Conservation (phyloP, 2,329 filamentous ascomycete genomes). For the Botryosphaeria dothidea region DNA sequence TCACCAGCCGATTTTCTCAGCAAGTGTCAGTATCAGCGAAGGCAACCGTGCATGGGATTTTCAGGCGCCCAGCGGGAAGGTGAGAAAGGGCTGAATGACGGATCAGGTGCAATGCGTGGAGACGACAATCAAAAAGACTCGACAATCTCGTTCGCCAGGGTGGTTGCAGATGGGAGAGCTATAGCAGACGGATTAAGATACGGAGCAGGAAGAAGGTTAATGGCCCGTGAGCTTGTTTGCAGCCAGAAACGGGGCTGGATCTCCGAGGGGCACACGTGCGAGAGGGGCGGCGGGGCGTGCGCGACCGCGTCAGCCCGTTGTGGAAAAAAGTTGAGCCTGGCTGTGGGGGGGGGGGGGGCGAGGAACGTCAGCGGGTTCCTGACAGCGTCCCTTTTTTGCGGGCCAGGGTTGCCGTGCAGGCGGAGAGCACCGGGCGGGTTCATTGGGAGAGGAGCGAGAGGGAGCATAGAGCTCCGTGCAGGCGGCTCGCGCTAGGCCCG, state of each 20-base stretch:
- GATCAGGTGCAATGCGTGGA: not conserved
- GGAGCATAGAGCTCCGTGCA: not conserved
- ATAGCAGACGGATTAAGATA: not conserved
- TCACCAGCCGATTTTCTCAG: too few species aligned
- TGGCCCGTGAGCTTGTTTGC: not conserved
- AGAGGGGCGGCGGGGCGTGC: not conserved
- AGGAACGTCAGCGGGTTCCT: not conserved
- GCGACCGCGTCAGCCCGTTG: not conserved
- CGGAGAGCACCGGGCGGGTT: not conserved
- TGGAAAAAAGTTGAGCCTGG: not conserved
- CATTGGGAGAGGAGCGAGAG: not conserved
- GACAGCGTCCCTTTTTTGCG: not conserved
- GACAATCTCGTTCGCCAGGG: not conserved
- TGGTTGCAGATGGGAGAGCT: not conserved
- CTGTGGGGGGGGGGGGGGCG: not conserved
- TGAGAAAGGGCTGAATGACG: not conserved
- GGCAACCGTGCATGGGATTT: not conserved
- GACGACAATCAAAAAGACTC: not conserved
- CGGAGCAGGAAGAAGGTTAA: not conserved
- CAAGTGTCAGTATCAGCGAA: not conserved
- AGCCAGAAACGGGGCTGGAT: not conserved
- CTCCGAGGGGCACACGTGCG: not conserved
- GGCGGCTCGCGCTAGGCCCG: too few species aligned
- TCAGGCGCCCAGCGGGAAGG: not conserved
- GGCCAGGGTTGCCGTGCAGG: not conserved